Evolutionary conservation across 257 asterid species (phyloP).

Genomic region (Dorcoceras hygrometricum): DNA sequence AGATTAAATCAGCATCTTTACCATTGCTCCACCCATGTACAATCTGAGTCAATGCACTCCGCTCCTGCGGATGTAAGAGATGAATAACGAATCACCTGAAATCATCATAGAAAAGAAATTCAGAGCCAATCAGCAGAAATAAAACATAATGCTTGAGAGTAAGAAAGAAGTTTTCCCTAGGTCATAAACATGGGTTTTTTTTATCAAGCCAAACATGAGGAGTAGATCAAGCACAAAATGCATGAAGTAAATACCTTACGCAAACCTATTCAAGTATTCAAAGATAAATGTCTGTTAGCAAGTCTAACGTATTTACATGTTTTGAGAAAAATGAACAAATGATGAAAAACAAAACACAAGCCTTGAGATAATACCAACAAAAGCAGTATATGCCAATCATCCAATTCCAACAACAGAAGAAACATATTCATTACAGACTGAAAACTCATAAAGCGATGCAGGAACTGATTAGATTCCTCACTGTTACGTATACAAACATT

Average conservation of each 20-base stretch:
- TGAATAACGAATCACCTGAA: slow-evolving; percentile 81
- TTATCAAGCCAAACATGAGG: slow-evolving; percentile 8
- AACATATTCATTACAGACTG: not conserved
- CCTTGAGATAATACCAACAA: not conserved
- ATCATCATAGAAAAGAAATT: slow-evolving; percentile 25
- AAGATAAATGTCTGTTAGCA: slow-evolving; percentile 2
- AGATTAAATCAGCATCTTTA: slow-evolving; percentile 32
- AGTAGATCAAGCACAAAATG: not conserved
- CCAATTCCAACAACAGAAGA: not conserved
- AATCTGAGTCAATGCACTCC: slow-evolving; percentile 83
- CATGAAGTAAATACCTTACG: too few relatives aligned
- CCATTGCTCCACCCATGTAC: slow-evolving; percentile 99
- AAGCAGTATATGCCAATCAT: not conserved
- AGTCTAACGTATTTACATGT: slow-evolving; percentile 9
- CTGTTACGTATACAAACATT: too few relatives aligned
- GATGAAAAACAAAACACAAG: slow-evolving; percentile 9
- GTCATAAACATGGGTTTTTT: not conserved
- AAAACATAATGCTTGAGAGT: slow-evolving; percentile 1
- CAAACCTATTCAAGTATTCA: too few relatives aligned
- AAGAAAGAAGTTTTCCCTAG: slow-evolving; percentile 13
- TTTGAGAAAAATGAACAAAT: not conserved
- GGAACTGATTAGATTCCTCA: not conserved
- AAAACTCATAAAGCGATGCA: not conserved
- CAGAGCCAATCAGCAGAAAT: slow-evolving; percentile 26
- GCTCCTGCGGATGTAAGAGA: slow-evolving; percentile 96